Evolutionary conservation across 2,329 filamentous ascomycete genomes (phyloP).

Genomic region (Penicillium sp.): DNA sequence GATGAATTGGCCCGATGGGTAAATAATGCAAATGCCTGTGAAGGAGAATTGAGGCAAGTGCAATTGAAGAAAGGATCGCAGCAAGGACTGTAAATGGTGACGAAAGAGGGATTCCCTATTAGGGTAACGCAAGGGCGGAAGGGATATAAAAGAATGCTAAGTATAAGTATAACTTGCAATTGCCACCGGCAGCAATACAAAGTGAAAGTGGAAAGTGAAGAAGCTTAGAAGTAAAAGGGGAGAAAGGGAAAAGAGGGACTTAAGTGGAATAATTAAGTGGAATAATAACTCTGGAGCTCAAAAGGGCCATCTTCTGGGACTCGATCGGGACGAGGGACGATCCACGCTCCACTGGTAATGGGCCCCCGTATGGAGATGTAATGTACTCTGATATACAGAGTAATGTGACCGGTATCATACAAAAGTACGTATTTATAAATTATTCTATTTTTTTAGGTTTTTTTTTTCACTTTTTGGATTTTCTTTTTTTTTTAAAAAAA

Average conservation of each 20-base stretch:
- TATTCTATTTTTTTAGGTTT: neutral
- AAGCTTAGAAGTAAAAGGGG: constrained; percentile 8
- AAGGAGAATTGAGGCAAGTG: constrained; percentile 11
- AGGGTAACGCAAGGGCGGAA: constrained; percentile 26
- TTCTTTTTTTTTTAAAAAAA: neutral
- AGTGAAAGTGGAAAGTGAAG: neutral
- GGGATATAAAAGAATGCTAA: constrained; percentile 18
- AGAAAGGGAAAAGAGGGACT: constrained; percentile 11
- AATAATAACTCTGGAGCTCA: constrained; percentile 19
- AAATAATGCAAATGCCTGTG: constrained; percentile 13
- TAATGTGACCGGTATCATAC: constrained; percentile 6
- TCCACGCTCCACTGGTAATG: constrained; percentile 21
- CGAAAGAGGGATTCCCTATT: constrained; percentile 7
- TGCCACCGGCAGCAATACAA: constrained; percentile 33
- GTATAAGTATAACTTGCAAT: constrained; percentile 15
- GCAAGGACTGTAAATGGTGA: constrained; percentile 19
- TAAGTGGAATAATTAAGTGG: constrained; percentile 5
- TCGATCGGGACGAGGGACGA: constrained; percentile 30
- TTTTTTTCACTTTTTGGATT: neutral
- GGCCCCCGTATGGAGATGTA: constrained; percentile 6
- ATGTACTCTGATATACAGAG: neutral
- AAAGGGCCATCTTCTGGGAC: constrained; percentile 20
- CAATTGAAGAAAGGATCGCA: constrained; percentile 16
- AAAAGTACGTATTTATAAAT: neutral
- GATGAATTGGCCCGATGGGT: constrained; percentile 9